Percentiles rank a stretch among this genome's conserved stretches.
These are phyloP conservation scores for Colletotrichum sp. DNA, from an alignment of 2,329 filamentous ascomycete species.

Conservation along the genomic window DNA sequence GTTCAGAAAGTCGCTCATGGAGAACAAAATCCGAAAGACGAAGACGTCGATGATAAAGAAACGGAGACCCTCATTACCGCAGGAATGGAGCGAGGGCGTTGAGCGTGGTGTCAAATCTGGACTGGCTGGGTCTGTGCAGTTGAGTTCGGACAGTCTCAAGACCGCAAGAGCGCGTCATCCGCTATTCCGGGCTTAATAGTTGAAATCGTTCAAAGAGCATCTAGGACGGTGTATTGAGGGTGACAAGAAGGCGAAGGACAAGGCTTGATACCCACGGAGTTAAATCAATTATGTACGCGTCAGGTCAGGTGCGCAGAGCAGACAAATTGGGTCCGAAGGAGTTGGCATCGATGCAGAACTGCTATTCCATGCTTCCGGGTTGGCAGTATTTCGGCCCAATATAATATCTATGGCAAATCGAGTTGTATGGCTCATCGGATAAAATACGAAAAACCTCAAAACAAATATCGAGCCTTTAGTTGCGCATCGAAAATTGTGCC, in stretches of 20 bases:
- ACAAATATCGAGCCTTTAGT: too few relatives aligned
- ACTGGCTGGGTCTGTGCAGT: background rate
- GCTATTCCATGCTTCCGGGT: background rate
- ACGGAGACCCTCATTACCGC: background rate
- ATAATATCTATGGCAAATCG: background rate
- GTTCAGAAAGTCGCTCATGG: background rate
- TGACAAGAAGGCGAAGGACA: background rate
- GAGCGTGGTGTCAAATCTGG: background rate
- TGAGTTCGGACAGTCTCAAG: background rate
- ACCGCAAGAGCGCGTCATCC: background rate
- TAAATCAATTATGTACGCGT: background rate
- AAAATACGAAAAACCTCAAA: background rate
- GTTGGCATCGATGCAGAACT: accelerated
- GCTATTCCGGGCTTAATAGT: background rate
- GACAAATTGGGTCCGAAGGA: background rate
- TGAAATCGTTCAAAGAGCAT: background rate
- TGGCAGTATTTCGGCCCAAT: accelerated
- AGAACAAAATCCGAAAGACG: background rate
- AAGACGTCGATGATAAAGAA: background rate
- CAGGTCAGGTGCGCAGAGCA: background rate
- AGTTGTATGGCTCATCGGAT: background rate
- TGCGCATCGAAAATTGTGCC: background rate
- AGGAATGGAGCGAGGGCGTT: background rate
- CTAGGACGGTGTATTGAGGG: accelerated
- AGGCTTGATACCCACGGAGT: background rate